Evolutionary conservation across 2,329 filamentous ascomycete species (phyloP).

Genomic region (Penicillium occitanis): DNA sequence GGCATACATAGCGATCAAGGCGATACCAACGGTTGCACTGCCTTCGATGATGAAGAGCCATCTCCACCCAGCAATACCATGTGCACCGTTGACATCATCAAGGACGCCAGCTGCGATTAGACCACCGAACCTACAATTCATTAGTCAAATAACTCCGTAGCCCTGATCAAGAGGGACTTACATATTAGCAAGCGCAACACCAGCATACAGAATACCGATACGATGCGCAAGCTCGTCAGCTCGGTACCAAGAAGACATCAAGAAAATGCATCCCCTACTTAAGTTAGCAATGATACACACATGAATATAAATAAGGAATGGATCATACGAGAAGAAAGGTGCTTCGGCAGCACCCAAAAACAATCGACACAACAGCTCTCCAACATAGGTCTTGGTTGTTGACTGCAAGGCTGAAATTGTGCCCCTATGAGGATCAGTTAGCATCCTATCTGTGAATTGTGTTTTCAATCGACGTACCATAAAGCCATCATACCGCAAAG

Average conservation of each 20-base stretch:
- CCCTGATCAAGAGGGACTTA: constrained; percentile 32
- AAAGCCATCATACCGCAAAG: neutral
- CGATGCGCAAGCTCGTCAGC: constrained; percentile 67
- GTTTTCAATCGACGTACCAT: neutral
- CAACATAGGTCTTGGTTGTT: neutral
- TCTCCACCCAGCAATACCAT: constrained; percentile 1
- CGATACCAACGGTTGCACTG: neutral
- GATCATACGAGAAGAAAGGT: neutral
- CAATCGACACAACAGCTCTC: neutral
- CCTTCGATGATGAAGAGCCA: constrained; percentile 6
- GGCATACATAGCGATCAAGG: neutral
- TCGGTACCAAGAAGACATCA: constrained; percentile 55
- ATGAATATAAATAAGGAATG: neutral
- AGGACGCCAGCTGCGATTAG: neutral
- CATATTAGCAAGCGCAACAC: constrained; percentile 68
- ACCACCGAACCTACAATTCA: neutral
- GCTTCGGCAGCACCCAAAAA: neutral
- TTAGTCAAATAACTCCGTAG: neutral
- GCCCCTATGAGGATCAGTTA: neutral
- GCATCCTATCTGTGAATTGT: neutral
- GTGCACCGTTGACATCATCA: neutral
- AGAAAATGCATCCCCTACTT: constrained; percentile 7
- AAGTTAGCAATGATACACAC: neutral
- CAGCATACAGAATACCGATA: constrained; percentile 68
- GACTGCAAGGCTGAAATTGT: neutral